Conservation (phyloP, 2,329 filamentous ascomycete genomes). For the Sclerotinia glacialis region DNA sequence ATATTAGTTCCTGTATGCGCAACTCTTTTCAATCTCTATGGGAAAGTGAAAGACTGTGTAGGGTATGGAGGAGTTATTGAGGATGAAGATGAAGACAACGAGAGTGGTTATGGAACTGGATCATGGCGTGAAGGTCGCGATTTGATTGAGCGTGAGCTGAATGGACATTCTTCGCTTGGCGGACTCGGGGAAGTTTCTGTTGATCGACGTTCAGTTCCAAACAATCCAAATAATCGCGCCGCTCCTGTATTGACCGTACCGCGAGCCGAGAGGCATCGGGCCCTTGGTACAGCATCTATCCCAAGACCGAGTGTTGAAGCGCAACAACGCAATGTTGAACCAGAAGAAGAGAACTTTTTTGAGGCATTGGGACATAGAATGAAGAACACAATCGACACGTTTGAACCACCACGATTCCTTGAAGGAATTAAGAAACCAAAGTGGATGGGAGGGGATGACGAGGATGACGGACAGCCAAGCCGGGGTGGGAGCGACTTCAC, state of each 20-base stretch:
- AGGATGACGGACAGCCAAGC: conserved; percentile 36
- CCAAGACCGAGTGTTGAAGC: conserved; percentile 30
- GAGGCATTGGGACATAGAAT: conserved; percentile 79
- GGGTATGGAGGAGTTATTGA: conserved; percentile 78
- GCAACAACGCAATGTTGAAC: conserved; percentile 45
- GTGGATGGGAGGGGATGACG: conserved; percentile 69
- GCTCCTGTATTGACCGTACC: conserved; percentile 35
- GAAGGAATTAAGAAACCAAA: conserved; percentile 70
- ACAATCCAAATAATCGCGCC: conserved; percentile 34
- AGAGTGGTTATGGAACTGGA: conserved; percentile 67
- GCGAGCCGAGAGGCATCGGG: conserved; percentile 36
- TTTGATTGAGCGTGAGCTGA: conserved; percentile 82
- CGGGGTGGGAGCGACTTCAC: conserved; percentile 47
- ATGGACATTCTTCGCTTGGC: conserved; percentile 57
- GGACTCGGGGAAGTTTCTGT: conserved; percentile 40
- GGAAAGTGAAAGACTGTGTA: conserved; percentile 67
- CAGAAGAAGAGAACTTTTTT: conserved; percentile 79
- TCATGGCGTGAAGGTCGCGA: conserved; percentile 90
- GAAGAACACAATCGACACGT: conserved; percentile 85
- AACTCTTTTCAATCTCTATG: conserved; percentile 86
- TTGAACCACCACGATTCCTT: conserved; percentile 80
- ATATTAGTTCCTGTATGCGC: conserved; percentile 82
- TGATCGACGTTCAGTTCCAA: conserved; percentile 31
- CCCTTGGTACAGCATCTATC: conserved; percentile 37
- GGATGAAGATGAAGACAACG: conserved; percentile 66